A percentile compares a stretch with the other conserved stretches of the same genome.
Evolutionary conservation across 1,284 basidiomycete genomes (phyloP).

Genomic region (Ganoderma multipileum): DNA sequence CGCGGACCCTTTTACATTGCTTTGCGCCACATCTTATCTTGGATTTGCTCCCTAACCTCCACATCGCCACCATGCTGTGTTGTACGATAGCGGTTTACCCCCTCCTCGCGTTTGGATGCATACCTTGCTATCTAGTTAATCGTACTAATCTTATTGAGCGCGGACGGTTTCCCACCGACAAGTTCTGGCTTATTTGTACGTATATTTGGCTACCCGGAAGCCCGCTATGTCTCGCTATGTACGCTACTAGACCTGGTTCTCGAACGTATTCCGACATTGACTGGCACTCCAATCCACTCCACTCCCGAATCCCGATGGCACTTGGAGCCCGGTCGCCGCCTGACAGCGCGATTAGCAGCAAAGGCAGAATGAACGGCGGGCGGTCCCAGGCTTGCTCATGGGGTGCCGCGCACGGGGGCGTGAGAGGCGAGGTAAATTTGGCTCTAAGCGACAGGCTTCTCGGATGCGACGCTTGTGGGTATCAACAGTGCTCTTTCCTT

Average conservation of each 20-base stretch:
- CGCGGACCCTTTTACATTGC: neutral
- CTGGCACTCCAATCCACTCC: no score
- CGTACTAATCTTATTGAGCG: slow-evolving; percentile 8
- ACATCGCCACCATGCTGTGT: neutral
- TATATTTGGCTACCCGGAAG: neutral
- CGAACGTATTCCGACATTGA: neutral
- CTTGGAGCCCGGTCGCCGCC: neutral
- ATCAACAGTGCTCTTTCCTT: slow-evolving; percentile 12
- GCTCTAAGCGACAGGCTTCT: slow-evolving; percentile 28
- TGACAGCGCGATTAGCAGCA: neutral
- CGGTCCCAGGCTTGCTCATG: neutral
- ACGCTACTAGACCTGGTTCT: neutral
- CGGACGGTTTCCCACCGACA: neutral
- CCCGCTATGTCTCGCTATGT: slow-evolving; percentile 3
- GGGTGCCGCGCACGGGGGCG: neutral
- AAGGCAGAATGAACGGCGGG: neutral
- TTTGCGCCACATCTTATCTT: neutral
- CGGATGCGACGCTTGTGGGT: slow-evolving; percentile 8
- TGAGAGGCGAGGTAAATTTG: slow-evolving; percentile 23
- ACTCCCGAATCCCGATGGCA: neutral
- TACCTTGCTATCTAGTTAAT: slow-evolving; percentile 18
- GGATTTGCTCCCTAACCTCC: neutral
- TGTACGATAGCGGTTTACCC: slow-evolving; percentile 12
- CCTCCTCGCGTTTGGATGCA: neutral
- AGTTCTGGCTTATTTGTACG: slow-evolving; percentile 1